phyloP scores from a whole-genome alignment of 192 early-diverging fungal species.

The Pilobolus umbonatus region DNA sequence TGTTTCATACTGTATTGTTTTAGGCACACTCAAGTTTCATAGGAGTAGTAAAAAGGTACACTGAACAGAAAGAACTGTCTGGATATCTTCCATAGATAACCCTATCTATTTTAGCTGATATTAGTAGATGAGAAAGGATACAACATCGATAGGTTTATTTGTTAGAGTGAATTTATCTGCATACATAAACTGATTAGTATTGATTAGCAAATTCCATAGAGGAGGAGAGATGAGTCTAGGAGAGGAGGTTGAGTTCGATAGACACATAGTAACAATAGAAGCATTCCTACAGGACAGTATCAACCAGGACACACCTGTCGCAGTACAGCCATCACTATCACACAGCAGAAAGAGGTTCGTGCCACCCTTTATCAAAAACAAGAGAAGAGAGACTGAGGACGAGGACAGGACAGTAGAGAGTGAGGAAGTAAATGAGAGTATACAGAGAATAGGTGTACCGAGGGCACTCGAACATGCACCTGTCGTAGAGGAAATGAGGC shows the following conservation, averaged over 20 bases:
- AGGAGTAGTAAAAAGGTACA: constrained; percentile 23
- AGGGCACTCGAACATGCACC: too few species aligned
- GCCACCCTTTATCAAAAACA: too few species aligned
- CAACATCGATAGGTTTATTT: constrained; percentile 41
- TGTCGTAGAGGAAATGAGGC: too few species aligned
- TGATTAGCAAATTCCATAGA: constrained; percentile 18
- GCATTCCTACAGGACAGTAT: constrained; percentile 8
- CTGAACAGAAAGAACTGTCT: not conserved
- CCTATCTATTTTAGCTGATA: constrained; percentile 27
- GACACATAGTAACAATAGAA: constrained; percentile 43
- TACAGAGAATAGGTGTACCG: too few species aligned
- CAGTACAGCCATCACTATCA: not conserved
- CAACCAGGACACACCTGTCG: not conserved
- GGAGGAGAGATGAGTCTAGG: constrained; percentile 17
- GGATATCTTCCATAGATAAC: not conserved
- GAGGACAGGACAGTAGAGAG: too few species aligned
- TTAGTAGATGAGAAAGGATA: constrained; percentile 41
- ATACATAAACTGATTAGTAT: not conserved
- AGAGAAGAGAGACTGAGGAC: too few species aligned
- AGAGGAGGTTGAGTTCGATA: constrained; percentile 51
- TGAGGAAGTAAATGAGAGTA: too few species aligned
- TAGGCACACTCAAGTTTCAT: constrained; percentile 24
- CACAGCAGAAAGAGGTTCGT: too few species aligned
- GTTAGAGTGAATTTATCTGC: not conserved
- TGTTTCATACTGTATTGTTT: constrained; percentile 3